Percentiles rank a stretch among this genome's conserved stretches.
Evolutionary conservation across 2,329 filamentous ascomycete species (phyloP).

Genomic region (Zasmidium cellare): DNA sequence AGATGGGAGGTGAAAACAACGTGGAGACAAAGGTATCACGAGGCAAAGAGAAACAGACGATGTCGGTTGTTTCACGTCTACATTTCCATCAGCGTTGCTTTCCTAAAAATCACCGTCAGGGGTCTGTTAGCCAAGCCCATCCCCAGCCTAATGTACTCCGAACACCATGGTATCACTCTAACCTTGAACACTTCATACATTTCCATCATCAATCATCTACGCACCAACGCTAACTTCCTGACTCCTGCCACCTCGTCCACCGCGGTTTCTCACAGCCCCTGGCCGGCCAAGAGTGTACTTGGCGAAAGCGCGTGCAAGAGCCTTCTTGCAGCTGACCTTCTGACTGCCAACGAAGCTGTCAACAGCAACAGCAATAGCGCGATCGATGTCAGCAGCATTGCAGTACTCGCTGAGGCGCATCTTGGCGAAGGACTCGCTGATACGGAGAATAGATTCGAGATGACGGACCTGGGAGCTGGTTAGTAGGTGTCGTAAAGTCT

Average conservation of each 20-base stretch:
- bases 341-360: conserved; percentile 95
- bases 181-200: not conserved
- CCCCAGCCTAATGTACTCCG: not conserved
- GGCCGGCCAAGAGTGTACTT: conserved; percentile 69
- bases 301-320: conserved; percentile 87
- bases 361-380: conserved; percentile 93
- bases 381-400: conserved; percentile 85
- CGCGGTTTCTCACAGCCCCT: conserved; percentile 37
- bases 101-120: too few species aligned
- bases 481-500: conserved; percentile 10
- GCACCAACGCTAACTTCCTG: conserved; percentile 24
- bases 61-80: too few species aligned
- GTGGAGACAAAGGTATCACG: too few species aligned
- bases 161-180: not conserved
- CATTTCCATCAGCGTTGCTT: too few species aligned
- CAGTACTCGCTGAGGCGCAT: conserved; percentile 99
- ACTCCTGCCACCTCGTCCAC: conserved; percentile 11
- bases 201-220: conserved; percentile 8
- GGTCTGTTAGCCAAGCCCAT: not conserved
- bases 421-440: conserved; percentile 89
- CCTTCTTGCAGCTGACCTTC: conserved; percentile 97
- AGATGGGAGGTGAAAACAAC: too few species aligned
- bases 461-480: conserved; percentile 73
- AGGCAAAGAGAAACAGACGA: too few species aligned
- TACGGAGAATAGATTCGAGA: conserved; percentile 95